phyloP scores from a whole-genome alignment of 202 grass and related monocot species.

The Zoysia matrella region DNA sequence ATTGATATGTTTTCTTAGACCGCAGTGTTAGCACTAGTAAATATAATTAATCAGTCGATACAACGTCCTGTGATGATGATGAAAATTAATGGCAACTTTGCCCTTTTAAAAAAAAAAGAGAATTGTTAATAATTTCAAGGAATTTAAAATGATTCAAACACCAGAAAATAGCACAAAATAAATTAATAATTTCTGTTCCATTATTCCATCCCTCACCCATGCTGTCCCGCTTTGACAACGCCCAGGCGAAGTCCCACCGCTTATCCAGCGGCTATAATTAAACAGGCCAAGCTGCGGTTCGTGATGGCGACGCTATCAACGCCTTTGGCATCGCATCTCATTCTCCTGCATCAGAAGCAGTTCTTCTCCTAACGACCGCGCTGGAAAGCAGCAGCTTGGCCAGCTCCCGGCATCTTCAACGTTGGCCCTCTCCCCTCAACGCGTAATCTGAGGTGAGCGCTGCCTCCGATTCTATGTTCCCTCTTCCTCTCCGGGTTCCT shows the following conservation, averaged over 20 bases:
- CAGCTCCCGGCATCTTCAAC: neutral
- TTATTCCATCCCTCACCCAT: neutral
- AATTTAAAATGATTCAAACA: too few species aligned
- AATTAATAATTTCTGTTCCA: too few species aligned
- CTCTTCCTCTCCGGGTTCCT: neutral
- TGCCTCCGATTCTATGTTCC: neutral
- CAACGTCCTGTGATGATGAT: too few species aligned
- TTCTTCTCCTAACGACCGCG: neutral
- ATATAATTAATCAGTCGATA: too few species aligned
- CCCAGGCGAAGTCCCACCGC: neutral
- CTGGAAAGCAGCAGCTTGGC: neutral
- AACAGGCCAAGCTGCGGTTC: neutral
- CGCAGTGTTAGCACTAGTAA: too few species aligned
- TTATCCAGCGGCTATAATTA: conserved; percentile 12
- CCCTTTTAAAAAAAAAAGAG: too few species aligned
- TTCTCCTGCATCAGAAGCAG: neutral
- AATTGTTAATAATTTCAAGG: too few species aligned
- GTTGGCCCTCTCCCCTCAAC: neutral
- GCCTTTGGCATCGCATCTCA: neutral
- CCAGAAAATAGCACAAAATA: too few species aligned
- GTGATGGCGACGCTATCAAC: neutral
- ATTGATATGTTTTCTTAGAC: too few species aligned
- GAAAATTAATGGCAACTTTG: too few species aligned
- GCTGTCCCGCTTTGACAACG: neutral
- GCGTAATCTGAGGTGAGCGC: conserved; percentile 31